Conservation (phyloP, 1,284 basidiomycete genomes). For the Marasmius fiardii region DNA sequence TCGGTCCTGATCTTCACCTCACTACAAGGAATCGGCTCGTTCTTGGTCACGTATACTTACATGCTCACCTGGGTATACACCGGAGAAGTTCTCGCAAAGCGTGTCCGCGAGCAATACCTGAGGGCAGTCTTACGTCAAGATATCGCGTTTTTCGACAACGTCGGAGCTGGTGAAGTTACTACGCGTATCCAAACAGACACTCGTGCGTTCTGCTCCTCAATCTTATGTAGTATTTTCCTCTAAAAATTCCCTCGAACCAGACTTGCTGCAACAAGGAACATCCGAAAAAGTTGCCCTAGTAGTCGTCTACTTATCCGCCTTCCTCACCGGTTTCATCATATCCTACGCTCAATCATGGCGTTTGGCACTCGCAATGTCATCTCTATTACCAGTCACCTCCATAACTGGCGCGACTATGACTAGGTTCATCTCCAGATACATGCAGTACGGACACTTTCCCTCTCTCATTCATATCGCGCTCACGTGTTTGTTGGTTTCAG, state of each 20-base stretch:
- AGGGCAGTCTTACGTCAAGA: constrained; percentile 79
- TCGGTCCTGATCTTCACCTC: too few relatives aligned
- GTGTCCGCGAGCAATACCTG: constrained; percentile 77
- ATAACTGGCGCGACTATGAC: constrained; percentile 81
- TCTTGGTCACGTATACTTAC: constrained; percentile 71
- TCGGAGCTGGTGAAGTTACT: constrained; percentile 94
- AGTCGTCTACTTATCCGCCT: constrained; percentile 61
- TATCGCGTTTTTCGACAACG: constrained; percentile 87
- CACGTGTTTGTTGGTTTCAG: constrained; percentile 24
- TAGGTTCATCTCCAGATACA: constrained; percentile 67
- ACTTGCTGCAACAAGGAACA: constrained; percentile 85
- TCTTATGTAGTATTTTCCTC: not conserved
- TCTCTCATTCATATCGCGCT: not conserved
- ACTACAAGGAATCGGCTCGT: constrained; percentile 47
- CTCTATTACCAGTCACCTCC: constrained; percentile 86
- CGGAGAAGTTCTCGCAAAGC: constrained; percentile 83
- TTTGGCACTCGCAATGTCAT: constrained; percentile 82
- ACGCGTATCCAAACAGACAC: constrained; percentile 94
- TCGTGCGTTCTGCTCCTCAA: constrained; percentile 43
- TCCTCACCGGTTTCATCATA: constrained; percentile 79
- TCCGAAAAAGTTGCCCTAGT: constrained; percentile 83
- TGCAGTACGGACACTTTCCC: constrained; percentile 52
- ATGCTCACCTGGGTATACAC: constrained; percentile 90
- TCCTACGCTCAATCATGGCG: constrained; percentile 77
- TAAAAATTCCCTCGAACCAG: constrained; percentile 29